Percentiles rank a stretch among this genome's conserved stretches.
Evolutionary conservation across 2,329 filamentous ascomycete species (phyloP).

Genomic region (Beauveria sp.): DNA sequence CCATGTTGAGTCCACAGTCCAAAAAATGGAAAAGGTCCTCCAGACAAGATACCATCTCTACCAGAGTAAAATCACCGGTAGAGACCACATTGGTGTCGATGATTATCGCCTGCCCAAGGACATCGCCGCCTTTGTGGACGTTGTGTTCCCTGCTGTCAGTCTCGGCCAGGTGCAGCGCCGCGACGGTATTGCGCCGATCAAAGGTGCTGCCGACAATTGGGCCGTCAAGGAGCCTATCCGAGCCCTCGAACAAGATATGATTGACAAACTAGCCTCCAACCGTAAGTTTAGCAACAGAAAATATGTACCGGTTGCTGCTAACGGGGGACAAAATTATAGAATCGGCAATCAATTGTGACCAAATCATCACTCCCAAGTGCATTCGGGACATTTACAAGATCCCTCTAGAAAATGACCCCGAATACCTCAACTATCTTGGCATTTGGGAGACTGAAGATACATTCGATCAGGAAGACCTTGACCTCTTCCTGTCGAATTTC

Average conservation of each 20-base stretch:
- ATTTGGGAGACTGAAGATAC: conserved; percentile 47
- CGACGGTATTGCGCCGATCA: background rate
- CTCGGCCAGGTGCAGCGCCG: conserved; percentile 20
- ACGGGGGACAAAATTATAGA: background rate
- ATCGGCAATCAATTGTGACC: conserved; percentile 32
- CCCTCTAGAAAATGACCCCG: conserved; percentile 24
- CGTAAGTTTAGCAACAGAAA: background rate
- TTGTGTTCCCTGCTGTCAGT: conserved; percentile 32
- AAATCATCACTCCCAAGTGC: conserved; percentile 50
- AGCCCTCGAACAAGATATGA: background rate
- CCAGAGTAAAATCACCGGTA: conserved; percentile 28
- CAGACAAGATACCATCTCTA: conserved; percentile 45
- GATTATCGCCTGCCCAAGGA: conserved; percentile 31
- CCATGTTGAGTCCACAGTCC: conserved; percentile 11
- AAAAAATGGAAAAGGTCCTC: conserved; percentile 38
- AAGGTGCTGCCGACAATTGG: background rate
- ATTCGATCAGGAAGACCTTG: conserved; percentile 40
- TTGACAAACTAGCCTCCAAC: conserved; percentile 6
- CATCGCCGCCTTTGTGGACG: conserved; percentile 29
- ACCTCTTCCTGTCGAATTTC: conserved; percentile 40
- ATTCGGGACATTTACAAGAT: conserved; percentile 40
- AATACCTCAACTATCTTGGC: conserved; percentile 36
- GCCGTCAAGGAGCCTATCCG: conserved; percentile 4
- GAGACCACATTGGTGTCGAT: conserved; percentile 31
- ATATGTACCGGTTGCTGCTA: background rate